Conservation (phyloP, 306 rosid species). For the Glycyrrhiza uralensis region DNA sequence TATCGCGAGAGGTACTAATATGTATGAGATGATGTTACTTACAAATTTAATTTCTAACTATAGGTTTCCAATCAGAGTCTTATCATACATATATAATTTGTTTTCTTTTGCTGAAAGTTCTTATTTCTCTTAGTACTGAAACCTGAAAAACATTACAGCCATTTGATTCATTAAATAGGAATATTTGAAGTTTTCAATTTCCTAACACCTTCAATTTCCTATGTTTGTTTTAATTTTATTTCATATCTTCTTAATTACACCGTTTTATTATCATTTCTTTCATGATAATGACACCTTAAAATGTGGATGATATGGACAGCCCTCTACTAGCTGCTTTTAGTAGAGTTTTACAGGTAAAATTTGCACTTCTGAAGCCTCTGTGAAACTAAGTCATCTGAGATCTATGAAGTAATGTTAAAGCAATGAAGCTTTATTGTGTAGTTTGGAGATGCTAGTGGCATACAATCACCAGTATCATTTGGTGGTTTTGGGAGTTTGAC, state of each 20-base stretch:
- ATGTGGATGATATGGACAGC: constrained; percentile 42
- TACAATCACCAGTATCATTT: constrained; percentile 91
- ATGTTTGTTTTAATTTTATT: neutral
- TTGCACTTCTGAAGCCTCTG: constrained; percentile 30
- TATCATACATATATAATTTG: too few species aligned
- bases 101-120: too few species aligned
- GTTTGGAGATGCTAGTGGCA: constrained; percentile 98
- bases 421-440: constrained; percentile 41
- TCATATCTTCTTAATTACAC: neutral
- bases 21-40: constrained; percentile 13
- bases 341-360: constrained; percentile 80
- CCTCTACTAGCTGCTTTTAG: constrained; percentile 80
- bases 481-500: constrained; percentile 97
- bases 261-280: neutral
- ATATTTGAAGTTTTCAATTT: neutral
- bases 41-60: neutral
- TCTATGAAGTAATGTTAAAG: constrained; percentile 22
- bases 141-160: neutral
- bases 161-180: neutral
- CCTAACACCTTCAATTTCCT: neutral
- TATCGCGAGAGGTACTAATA: constrained; percentile 69
- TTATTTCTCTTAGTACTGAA: neutral
- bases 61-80: neutral
- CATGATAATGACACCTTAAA: constrained; percentile 24
- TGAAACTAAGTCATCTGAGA: constrained; percentile 23